phyloP scores from a whole-genome alignment of 2,329 filamentous ascomycete species.

The Verticillium nubilum region DNA sequence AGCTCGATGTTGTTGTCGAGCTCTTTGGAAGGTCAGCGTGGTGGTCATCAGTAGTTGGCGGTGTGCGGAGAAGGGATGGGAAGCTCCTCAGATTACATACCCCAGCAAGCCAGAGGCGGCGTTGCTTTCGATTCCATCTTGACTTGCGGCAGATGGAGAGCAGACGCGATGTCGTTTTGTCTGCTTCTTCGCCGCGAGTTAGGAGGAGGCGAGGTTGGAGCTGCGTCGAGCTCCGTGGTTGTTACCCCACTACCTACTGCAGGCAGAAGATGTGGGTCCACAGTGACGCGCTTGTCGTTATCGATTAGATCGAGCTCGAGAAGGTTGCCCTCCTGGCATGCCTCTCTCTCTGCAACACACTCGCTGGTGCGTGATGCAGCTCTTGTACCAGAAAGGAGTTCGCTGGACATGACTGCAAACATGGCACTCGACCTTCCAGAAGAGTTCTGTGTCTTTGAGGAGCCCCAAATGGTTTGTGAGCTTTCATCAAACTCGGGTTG shows the following conservation, averaged over 20 bases:
- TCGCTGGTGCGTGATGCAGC: too few species aligned
- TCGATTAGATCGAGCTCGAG: not conserved
- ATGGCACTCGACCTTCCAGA: too few species aligned
- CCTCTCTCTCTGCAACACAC: too few species aligned
- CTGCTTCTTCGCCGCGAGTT: not conserved
- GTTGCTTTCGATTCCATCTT: not conserved
- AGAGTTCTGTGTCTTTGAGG: too few species aligned
- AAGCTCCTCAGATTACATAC: not conserved
- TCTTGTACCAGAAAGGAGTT: too few species aligned
- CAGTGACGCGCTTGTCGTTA: not conserved
- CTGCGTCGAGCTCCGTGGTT: not conserved
- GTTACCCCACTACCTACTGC: not conserved
- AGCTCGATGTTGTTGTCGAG: slow-evolving; percentile 81
- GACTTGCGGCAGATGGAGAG: not conserved
- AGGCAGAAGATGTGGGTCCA: not conserved
- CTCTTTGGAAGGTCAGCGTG: slow-evolving; percentile 46
- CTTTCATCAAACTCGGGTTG: too few species aligned
- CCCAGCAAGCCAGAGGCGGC: not conserved
- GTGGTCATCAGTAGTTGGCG: not conserved
- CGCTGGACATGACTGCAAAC: too few species aligned
- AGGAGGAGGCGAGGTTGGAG: not conserved
- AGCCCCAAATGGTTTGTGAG: too few species aligned
- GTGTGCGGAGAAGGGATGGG: not conserved
- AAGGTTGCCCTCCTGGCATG: too few species aligned
- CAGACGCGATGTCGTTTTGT: not conserved